Evolutionary conservation across 352 stramenopile species (phyloP), one percentile per base, ranked within the genome.

Genomic region (Plasmopara muralis): DNA sequence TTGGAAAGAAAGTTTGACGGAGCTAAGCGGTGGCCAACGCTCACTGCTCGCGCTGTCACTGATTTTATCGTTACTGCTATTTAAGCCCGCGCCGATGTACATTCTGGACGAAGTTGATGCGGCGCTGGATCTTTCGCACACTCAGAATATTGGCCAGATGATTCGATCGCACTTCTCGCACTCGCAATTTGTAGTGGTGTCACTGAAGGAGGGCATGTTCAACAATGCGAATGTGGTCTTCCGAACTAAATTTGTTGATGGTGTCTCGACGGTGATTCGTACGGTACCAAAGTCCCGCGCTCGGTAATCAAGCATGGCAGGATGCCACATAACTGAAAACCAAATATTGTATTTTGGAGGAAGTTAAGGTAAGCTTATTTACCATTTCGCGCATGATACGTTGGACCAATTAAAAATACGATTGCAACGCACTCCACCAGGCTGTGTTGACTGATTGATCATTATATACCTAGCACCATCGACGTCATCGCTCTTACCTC

Each of bases 161-260:
- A 96, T 99, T 42, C 92, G 96, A 10, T 97, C 95, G 30, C 97
- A 99, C 70, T 99, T 99, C 68, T 97, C 87, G 30, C 85, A 98
- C 62, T 98, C 94, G 59, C 97, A 99, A 72, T 99, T 99, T 70
- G 98, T 99, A 62, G 96, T 99, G 49, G 97, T 99, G 15, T 98
- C 93, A 28, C 74, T 99, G 15, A 98, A 99, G 72, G 97, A 99
- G 77, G 97, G 97, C 42, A 99, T 99, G 97, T 99, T 99, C 79
- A 99, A 99, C 78, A 99, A 99, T 68, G 97, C 97, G 9, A 99
- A 99, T 72, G 97, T 99, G 6, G 98, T 99, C 46, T 99, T 99
- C 79, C 83, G 96, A 44, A 99, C 97, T 29, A 99, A 99, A 72
- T 99, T 99, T 61, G 95, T 99, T n/a, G 97, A 99, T 67, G 97